These are phyloP conservation scores for Byssothecium circinans DNA, from an alignment of 2,329 filamentous ascomycete genomes.

Conservation along the genomic window DNA sequence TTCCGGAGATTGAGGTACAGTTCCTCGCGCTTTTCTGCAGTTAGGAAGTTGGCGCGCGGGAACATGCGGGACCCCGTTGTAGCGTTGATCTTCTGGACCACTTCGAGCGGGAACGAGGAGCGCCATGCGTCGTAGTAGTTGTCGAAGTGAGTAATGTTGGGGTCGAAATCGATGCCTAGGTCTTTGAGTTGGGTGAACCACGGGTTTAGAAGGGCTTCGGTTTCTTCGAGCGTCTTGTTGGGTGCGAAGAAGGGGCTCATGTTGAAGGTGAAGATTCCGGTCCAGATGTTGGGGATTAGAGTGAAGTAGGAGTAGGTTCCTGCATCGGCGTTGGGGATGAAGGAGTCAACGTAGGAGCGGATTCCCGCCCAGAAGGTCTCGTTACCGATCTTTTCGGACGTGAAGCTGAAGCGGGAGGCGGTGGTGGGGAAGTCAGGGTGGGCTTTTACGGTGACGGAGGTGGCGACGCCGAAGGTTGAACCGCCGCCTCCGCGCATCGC, in stretches of 20 bases:
- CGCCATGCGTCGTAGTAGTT: constrained; percentile 38
- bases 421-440: constrained; percentile 37
- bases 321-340: constrained; percentile 40
- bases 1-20: constrained; percentile 29
- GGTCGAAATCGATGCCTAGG: constrained; percentile 34
- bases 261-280: constrained; percentile 35
- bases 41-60: constrained; percentile 38
- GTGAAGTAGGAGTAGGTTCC: constrained; percentile 41
- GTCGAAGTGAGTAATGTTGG: constrained; percentile 38
- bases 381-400: constrained; percentile 32
- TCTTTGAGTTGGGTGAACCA: constrained; percentile 34
- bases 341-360: constrained; percentile 32
- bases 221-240: constrained; percentile 33
- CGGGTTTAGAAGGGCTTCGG: constrained; percentile 34
- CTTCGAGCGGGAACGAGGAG: constrained; percentile 39
- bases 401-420: constrained; percentile 37
- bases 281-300: constrained; percentile 31
- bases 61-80: constrained; percentile 39
- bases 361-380: constrained; percentile 42
- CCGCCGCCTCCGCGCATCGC: constrained; percentile 40
- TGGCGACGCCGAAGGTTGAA: constrained; percentile 39
- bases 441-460: constrained; percentile 38
- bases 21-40: constrained; percentile 34
- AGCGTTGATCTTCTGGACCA: constrained; percentile 35
- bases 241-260: constrained; percentile 42